A percentile compares a stretch with the other conserved stretches of the same genome.
Conservation (phyloP, 805 yeast genomes). For the Candida chilensis region DNA sequence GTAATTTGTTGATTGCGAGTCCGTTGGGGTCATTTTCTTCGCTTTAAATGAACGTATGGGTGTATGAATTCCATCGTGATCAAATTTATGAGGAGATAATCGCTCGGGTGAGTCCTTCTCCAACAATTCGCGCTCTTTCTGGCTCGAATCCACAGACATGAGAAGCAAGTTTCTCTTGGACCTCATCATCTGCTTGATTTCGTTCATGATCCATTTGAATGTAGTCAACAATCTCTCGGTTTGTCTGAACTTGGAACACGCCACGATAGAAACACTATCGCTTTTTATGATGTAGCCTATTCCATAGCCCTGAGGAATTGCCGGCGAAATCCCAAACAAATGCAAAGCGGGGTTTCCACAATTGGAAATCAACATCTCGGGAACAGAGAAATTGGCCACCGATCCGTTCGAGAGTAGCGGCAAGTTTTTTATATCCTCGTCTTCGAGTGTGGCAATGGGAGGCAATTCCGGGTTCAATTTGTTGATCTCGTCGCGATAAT, state of each 20-base stretch:
- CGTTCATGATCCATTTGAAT: slow-evolving; percentile 37
- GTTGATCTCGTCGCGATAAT: slow-evolving; percentile 37
- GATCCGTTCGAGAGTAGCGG: no score
- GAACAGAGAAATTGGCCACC: slow-evolving; percentile 17
- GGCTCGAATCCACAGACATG: no score
- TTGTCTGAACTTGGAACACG: slow-evolving; percentile 52
- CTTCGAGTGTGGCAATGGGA: slow-evolving; percentile 13
- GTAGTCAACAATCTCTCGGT: slow-evolving; percentile 47
- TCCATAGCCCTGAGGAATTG: slow-evolving; percentile 49
- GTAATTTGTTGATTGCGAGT: slow-evolving; percentile 2
- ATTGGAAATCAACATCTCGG: slow-evolving; percentile 33
- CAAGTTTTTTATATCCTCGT: no score
- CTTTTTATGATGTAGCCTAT: slow-evolving; percentile 47
- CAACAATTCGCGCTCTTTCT: no score
- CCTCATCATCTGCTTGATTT: slow-evolving; percentile 30
- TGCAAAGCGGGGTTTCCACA: slow-evolving; percentile 55
- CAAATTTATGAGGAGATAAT: no score
- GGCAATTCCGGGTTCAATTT: slow-evolving; percentile 33
- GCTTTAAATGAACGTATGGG: no score
- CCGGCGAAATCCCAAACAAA: slow-evolving; percentile 53
- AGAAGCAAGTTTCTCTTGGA: no score
- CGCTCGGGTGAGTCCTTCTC: no score
- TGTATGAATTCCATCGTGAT: no score
- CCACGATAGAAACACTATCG: slow-evolving; percentile 42
- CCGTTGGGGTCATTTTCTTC: neutral